Conservation (phyloP, 2,329 filamentous ascomycete species). For the Macroventuria anomochaeta region DNA sequence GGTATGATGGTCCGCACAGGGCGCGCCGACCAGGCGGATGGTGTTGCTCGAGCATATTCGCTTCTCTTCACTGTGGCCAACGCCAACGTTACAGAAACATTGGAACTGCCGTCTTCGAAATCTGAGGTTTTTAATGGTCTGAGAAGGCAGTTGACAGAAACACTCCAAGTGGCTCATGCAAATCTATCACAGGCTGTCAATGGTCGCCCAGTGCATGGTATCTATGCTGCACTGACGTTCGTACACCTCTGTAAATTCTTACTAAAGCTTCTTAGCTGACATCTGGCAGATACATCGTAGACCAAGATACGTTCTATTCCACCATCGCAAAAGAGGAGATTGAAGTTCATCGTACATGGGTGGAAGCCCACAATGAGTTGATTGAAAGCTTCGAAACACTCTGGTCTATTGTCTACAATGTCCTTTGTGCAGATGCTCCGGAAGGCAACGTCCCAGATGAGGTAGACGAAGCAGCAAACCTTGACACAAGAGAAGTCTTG, state of each 20-base stretch:
- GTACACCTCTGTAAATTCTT: background rate
- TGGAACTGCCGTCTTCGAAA: constrained; percentile 35
- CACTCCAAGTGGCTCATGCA: constrained; percentile 66
- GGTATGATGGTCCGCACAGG: constrained; percentile 71
- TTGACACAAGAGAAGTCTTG: constrained; percentile 85
- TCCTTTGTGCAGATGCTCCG: constrained; percentile 92
- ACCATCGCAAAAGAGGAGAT: constrained; percentile 16
- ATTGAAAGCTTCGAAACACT: constrained; percentile 69
- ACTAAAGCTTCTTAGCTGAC: background rate
- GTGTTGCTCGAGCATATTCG: constrained; percentile 78
- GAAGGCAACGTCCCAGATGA: constrained; percentile 85
- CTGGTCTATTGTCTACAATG: constrained; percentile 76
- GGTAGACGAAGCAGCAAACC: constrained; percentile 71
- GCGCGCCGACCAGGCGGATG: constrained; percentile 90
- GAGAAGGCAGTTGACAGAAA: constrained; percentile 67
- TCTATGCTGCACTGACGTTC: constrained; percentile 48
- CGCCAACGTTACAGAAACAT: constrained; percentile 4
- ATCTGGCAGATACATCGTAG: constrained; percentile 55
- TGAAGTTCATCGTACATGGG: constrained; percentile 37
- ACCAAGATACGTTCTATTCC: constrained; percentile 48
- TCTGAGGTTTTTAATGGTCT: constrained; percentile 64
- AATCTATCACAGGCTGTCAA: constrained; percentile 69
- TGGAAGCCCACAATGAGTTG: constrained; percentile 61
- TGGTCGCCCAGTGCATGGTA: constrained; percentile 55
- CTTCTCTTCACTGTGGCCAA: constrained; percentile 67